Evolutionary conservation across 2,329 filamentous ascomycete species (phyloP), one percentile per base, ranked within the genome.

Genomic region (Plectosphaerella sp.): DNA sequence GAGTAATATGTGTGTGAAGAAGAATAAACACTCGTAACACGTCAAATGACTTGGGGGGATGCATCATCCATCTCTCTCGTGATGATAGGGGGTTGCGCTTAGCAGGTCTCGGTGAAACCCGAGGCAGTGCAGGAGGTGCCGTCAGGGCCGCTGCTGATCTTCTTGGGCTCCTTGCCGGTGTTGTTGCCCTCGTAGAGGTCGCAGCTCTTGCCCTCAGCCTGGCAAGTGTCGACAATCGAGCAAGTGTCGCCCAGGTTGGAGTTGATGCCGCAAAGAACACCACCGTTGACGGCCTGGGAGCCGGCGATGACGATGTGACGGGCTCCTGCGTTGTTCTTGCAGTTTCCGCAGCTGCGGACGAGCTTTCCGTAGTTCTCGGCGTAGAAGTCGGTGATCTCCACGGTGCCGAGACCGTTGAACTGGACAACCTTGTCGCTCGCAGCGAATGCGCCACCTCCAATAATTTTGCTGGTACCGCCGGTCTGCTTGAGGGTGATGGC

Each of bases 331-430:
- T 72, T 73, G 36, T 70, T 65, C 54, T 67, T 68, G 61, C 65
- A 59, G 49, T 59, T 78, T 46, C 76, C 77, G 60, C 76, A 80
- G 53, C 66, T 71, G 52, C 76, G 73, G 53, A 73, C 74, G 10
- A 79, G 64, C 58, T 79, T 79, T 46, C 76, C 76, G 42, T 74
- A 74, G 62, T 73, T 65, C 37, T 68, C 63, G 48, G 64, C 68
- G 57, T 67, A 71, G 60, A 69, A 78, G 58, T 72, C 62, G 57
- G 64, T 68, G 58, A 70, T 63, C 5, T 59, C 58, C 14, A 71
- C 58, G 1, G 67, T 71, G 12, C 71, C 71, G 16, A 64, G 64
- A 5, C 71, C 72, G 57, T 73, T 73, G 60, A 69, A 68, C 57
- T 74, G 72, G 28, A 72, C 56, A 50, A 73, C 60, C 59, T 74